Conservation (phyloP, 2,329 filamentous ascomycete genomes). For the Apiospora pterosperma region DNA sequence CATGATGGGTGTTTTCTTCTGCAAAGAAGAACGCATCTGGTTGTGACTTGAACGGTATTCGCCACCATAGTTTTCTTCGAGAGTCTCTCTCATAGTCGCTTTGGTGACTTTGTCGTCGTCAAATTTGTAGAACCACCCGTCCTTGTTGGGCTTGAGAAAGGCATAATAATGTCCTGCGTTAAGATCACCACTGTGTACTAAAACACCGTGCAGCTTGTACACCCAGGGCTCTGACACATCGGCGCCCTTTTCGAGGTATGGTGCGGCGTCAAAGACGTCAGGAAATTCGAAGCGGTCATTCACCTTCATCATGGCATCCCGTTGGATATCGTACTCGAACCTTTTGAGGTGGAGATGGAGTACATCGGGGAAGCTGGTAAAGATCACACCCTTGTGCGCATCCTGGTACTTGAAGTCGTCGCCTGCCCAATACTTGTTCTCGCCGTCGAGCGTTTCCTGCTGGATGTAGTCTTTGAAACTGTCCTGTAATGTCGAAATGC, state of each 20-base stretch:
- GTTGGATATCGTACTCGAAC: constrained; percentile 95
- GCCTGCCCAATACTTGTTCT: constrained; percentile 96
- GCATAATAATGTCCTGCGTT: constrained; percentile 99
- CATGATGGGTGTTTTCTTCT: constrained; percentile 57
- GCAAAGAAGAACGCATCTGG: constrained; percentile 40
- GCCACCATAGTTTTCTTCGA: constrained; percentile 96
- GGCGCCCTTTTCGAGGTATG: constrained; percentile 81
- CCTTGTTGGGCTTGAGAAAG: constrained; percentile 88
- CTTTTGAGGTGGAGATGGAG: constrained; percentile 93
- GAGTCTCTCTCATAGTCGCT: constrained; percentile 82
- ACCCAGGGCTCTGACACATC: constrained; percentile 86
- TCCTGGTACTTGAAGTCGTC: constrained; percentile 91
- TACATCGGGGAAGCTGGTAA: constrained; percentile 90
- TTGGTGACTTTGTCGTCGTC: constrained; percentile 97
- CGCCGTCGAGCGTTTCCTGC: constrained; percentile 93
- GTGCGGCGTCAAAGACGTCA: constrained; percentile 76
- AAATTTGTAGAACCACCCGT: constrained; percentile 94
- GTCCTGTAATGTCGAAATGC: constrained; percentile 87
- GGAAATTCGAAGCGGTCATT: constrained; percentile 91
- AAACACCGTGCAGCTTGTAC: constrained; percentile 90
- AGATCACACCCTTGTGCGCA: constrained; percentile 96
- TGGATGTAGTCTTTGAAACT: constrained; percentile 97
- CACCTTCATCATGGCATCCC: constrained; percentile 98
- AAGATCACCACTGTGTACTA: constrained; percentile 94
- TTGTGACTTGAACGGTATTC: constrained; percentile 62